Evolutionary conservation across 2,329 filamentous ascomycete species (phyloP).

Genomic region (Diaporthe capsici): DNA sequence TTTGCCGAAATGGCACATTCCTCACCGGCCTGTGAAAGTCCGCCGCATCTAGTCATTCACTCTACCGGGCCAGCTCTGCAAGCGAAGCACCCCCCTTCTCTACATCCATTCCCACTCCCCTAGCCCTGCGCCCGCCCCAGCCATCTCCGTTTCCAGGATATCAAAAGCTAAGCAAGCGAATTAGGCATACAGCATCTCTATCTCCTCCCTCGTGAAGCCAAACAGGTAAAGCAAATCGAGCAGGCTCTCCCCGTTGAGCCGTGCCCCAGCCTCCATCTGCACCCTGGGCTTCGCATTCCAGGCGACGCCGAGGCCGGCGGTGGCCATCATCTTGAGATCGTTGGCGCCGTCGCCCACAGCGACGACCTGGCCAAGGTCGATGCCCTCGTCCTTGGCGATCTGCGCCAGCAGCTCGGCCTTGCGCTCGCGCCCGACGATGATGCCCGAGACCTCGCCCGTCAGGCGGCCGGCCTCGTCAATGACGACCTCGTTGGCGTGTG

Average conservation of each 20-base stretch:
- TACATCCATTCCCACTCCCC: not conserved
- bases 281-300: slow-evolving; percentile 89
- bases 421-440: slow-evolving; percentile 82
- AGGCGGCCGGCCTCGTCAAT: slow-evolving; percentile 74
- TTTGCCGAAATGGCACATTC: not conserved
- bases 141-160: not conserved
- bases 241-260: slow-evolving; percentile 79
- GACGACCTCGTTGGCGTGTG: slow-evolving; percentile 87
- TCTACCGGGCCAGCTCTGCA: slow-evolving; percentile 8
- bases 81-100: not conserved
- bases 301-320: slow-evolving; percentile 82
- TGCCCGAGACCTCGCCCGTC: slow-evolving; percentile 79
- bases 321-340: slow-evolving; percentile 83
- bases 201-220: slow-evolving; percentile 78
- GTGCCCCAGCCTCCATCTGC: slow-evolving; percentile 80
- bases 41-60: not conserved
- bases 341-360: slow-evolving; percentile 88
- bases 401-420: slow-evolving; percentile 80
- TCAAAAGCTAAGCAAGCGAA: not conserved
- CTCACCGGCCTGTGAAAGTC: slow-evolving; percentile 1
- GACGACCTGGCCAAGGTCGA: slow-evolving; percentile 76
- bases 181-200: slow-evolving; percentile 61
- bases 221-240: slow-evolving; percentile 82
- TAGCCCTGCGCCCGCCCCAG: not conserved
- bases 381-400: slow-evolving; percentile 77